A percentile compares a stretch with the other conserved stretches of the same genome.
phyloP scores from a whole-genome alignment of 768 basidiomycete genomes.

The Tylopilus subfusipes region DNA sequence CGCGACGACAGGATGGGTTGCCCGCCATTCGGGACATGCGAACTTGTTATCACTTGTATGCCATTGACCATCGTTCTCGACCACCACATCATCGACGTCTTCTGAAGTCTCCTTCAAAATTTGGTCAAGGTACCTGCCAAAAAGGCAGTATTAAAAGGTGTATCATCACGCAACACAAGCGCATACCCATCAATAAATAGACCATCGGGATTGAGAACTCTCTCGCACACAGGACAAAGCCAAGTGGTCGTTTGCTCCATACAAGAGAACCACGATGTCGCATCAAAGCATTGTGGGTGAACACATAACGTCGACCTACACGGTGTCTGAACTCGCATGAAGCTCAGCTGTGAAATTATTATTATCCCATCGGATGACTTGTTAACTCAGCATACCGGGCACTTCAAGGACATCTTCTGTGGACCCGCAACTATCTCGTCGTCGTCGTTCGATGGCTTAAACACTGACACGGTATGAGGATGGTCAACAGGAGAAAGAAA shows the following conservation, averaged over 20 bases:
- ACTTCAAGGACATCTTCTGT: conserved; percentile 88
- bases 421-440: conserved; percentile 91
- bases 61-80: conserved; percentile 96
- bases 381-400: conserved; percentile 63
- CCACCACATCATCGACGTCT: conserved; percentile 83
- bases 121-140: conserved; percentile 77
- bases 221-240: conserved; percentile 92
- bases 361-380: neutral
- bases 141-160: neutral
- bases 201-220: conserved; percentile 69
- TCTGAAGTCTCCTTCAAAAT: conserved; percentile 79
- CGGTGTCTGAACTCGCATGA: conserved; percentile 78
- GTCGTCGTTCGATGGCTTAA: conserved; percentile 58
- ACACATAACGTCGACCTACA: conserved; percentile 85
- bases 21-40: conserved; percentile 71
- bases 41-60: conserved; percentile 87
- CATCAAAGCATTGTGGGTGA: conserved; percentile 95
- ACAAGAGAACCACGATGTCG: conserved; percentile 86
- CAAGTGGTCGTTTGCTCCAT: conserved; percentile 98
- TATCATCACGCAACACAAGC: neutral
- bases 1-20: conserved; percentile 41
- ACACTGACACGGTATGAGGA: conserved; percentile 44
- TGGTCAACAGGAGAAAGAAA: neutral
- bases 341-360: conserved; percentile 59
- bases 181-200: conserved; percentile 88